Evolutionary conservation across 2,329 filamentous ascomycete species (phyloP).

Genomic region (Venturia oleaginea): DNA sequence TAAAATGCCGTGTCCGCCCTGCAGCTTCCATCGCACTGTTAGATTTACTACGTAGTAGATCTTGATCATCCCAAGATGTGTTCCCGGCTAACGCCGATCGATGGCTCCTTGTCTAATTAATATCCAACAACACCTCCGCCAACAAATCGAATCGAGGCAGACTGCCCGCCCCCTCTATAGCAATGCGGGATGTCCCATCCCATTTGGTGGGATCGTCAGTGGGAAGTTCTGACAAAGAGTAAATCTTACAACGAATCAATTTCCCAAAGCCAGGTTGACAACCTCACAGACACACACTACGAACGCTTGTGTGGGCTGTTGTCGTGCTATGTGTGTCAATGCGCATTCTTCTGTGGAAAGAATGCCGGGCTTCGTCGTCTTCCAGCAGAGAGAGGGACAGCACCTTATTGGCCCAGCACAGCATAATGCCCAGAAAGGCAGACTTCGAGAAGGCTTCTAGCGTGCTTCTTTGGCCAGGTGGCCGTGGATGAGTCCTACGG

Average conservation of each 20-base stretch:
- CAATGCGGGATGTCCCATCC: background rate
- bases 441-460: constrained; percentile 8
- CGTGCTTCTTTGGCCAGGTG: background rate
- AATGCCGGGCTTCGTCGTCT: background rate
- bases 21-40: background rate
- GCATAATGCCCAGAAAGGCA: background rate
- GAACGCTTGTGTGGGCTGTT: background rate
- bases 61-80: background rate
- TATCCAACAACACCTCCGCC: background rate
- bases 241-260: background rate
- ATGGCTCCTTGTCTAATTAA: background rate
- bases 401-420: background rate
- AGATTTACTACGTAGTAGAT: background rate
- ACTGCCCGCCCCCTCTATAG: background rate
- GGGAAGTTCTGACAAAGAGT: background rate
- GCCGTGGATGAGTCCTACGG: background rate
- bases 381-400: background rate
- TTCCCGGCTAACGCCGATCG: background rate
- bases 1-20: background rate
- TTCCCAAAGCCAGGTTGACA: background rate
- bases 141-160: background rate
- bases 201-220: background rate
- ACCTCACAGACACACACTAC: background rate
- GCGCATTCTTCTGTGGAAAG: background rate
- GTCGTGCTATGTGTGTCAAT: background rate